These are phyloP conservation scores for Populus tremula DNA, from an alignment of 345 rosid species.

Conservation along the genomic window DNA sequence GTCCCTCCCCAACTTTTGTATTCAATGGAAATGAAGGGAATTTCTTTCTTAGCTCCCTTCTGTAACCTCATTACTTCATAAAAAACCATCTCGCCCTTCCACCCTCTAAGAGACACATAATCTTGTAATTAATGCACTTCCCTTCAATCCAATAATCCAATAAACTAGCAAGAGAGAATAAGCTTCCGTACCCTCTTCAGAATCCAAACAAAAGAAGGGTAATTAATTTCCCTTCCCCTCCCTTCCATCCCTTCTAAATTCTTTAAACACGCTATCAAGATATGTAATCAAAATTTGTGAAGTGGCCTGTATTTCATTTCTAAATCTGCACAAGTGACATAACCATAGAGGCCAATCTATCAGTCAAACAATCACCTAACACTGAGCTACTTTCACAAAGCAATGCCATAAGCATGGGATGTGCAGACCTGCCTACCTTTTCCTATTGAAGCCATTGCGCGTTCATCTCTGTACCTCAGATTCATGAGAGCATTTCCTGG, in stretches of 20 bases:
- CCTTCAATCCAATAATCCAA: neutral
- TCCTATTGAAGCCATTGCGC: slow-evolving; percentile 42
- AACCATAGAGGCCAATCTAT: neutral
- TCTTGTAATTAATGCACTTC: neutral
- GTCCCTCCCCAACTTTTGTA: neutral
- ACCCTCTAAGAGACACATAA: neutral
- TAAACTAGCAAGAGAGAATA: neutral
- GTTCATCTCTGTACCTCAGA: slow-evolving; percentile 85
- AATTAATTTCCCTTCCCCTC: neutral
- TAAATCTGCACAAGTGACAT: neutral
- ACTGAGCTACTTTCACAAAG: neutral
- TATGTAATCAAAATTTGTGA: neutral
- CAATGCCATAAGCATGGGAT: slow-evolving; percentile 18
- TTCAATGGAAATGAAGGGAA: neutral
- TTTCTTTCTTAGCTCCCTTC: neutral
- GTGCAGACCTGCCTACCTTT: slow-evolving; percentile 45
- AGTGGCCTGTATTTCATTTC: neutral
- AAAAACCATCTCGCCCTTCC: neutral
- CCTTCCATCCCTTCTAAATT: neutral
- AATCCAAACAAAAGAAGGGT: neutral
- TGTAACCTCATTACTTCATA: neutral
- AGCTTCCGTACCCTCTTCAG: neutral
- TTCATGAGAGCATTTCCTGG: slow-evolving; percentile 96
- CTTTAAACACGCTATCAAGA: neutral
- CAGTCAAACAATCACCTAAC: neutral